phyloP scores from a whole-genome alignment of 352 stramenopile genomes.

The Phytophthora pseudosyringae region DNA sequence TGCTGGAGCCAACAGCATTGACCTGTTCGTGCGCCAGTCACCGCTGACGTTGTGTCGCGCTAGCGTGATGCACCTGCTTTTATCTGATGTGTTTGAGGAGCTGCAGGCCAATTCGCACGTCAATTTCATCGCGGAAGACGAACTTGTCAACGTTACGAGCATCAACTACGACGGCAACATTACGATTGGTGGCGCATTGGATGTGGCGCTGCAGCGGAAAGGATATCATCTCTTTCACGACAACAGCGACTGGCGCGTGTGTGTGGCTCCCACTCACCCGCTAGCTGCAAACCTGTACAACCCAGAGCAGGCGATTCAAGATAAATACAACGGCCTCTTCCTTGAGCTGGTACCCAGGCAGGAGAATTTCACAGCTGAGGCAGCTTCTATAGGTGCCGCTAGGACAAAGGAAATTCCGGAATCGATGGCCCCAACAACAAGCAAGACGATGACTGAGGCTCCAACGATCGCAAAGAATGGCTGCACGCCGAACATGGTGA shows the following conservation, averaged over 20 bases:
- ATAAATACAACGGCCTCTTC: conserved; percentile 24
- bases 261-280: conserved; percentile 44
- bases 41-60: conserved; percentile 21
- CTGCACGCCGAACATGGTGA: not conserved
- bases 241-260: conserved; percentile 30
- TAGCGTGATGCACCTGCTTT: conserved; percentile 51
- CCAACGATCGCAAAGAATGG: not conserved
- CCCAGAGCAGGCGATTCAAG: conserved; percentile 10
- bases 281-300: conserved; percentile 45
- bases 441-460: not conserved
- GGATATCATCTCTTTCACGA: conserved; percentile 45
- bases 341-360: conserved; percentile 27
- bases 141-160: conserved; percentile 16
- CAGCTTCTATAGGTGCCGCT: no score
- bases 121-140: not conserved
- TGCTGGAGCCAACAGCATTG: conserved; percentile 44
- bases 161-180: conserved; percentile 34
- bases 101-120: not conserved
- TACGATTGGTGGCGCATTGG: not conserved
- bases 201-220: conserved; percentile 28
- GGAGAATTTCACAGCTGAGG: no score
- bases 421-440: no score
- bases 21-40: conserved; percentile 39
- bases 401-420: no score
- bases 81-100: not conserved